Conservation (phyloP, 2,329 filamentous ascomycete species). For the Penicillium thymicola region DNA sequence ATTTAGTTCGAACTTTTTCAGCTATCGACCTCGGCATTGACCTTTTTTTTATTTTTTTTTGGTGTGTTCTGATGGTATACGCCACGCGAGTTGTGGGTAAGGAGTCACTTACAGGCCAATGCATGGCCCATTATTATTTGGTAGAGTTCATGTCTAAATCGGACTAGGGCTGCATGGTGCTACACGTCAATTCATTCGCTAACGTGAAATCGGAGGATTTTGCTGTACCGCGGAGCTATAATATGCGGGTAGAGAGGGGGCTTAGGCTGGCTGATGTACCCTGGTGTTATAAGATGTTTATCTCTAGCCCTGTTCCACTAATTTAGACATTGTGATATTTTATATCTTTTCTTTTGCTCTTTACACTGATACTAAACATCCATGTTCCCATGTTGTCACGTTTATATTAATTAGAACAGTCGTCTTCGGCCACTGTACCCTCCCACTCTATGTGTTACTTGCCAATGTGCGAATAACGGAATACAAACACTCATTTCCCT, state of each 20-base stretch:
- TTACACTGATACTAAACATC: not conserved
- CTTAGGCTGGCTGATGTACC: not conserved
- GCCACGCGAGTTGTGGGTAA: conserved; percentile 9
- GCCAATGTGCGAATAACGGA: not conserved
- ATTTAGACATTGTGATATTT: not conserved
- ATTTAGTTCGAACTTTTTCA: conserved; percentile 16
- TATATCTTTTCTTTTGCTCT: not conserved
- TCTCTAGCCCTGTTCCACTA: not conserved
- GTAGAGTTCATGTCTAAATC: conserved; percentile 13
- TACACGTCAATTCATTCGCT: conserved; percentile 8
- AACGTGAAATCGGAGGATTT: not conserved
- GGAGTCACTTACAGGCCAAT: not conserved
- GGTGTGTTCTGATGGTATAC: not conserved
- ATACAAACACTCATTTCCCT: not conserved
- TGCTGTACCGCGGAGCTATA: not conserved
- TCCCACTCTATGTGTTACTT: not conserved
- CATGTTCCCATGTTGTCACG: not conserved
- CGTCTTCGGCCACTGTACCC: not conserved
- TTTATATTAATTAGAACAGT: not conserved
- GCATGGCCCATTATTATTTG: not conserved
- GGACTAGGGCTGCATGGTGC: conserved; percentile 1
- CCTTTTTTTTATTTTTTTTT: not conserved
- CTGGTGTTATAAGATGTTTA: conserved; percentile 5
- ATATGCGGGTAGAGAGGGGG: not conserved
- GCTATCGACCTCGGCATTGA: not conserved